Evolutionary conservation across 2,329 filamentous ascomycete genomes (phyloP), one percentile per base, ranked within the genome.

Genomic region (Biscogniauxia sp.): DNA sequence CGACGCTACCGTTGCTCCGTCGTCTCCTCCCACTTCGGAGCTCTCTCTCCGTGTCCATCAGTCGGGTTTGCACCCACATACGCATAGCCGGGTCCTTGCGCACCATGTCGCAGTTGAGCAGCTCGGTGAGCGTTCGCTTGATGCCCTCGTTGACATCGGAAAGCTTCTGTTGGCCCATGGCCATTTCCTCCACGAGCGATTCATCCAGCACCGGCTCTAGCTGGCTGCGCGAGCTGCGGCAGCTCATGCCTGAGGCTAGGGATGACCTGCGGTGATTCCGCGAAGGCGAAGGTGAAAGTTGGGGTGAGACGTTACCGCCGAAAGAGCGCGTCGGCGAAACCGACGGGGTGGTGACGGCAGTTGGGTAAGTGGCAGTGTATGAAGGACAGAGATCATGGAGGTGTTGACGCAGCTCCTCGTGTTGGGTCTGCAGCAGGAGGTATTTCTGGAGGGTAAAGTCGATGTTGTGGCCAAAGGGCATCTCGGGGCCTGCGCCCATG

Each of bases 41-140:
- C 66, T 87, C 83, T 68, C 82, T 81, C 68, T 87, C 84, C 20
- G 84, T 85, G 66, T 86, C 83, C 80, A 88, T 81, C 25, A 88
- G 75, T 15, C 84, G 77, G 20, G 80, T 78, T 71, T 87, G 84
- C 37, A 87, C 82, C 81, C 83, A 87, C 61, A 79, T 83, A 54
- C 84, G 82, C 69, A 84, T 81, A 1, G 77, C 75, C 26, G 75
- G 73, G 61, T 86, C 82, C 53, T 71, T 73, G 51, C 83, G 81
- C 17, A 85, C 82, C 45, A 79, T 75, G 23, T 83, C 80, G 73
- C 83, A 86, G 74, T 87, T 88, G 67, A 88, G 79, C 15, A 88
- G 79, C 71, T 86, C 84, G 5, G 84, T 88, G 66, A 88, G 70
- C 1, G 83, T 81, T 32, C 83, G 79, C 75, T 88, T 88, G 75